A percentile compares a stretch with the other conserved stretches of the same genome.
phyloP scores from a whole-genome alignment of 2,329 filamentous ascomycete species.

The Aspergillus brunneoviolaceus region DNA sequence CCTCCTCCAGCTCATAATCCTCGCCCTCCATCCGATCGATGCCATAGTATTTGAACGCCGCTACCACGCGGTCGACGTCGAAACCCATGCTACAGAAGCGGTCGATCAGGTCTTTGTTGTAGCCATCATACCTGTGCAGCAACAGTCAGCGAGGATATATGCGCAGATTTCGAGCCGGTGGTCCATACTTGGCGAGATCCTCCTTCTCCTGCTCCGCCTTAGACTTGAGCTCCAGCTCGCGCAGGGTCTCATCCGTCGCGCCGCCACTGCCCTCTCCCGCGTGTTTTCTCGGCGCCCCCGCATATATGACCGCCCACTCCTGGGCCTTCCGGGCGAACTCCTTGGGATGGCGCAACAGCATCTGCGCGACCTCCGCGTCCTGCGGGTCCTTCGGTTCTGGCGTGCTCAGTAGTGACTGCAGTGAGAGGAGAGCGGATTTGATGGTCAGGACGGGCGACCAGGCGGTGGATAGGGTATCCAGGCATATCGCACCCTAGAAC shows the following conservation, averaged over 20 bases:
- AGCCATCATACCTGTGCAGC: conserved; percentile 72
- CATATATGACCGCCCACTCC: conserved; percentile 85
- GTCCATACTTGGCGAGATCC: conserved; percentile 54
- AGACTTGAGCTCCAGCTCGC: conserved; percentile 53
- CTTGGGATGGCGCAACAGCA: conserved; percentile 77
- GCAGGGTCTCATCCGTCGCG: conserved; percentile 54
- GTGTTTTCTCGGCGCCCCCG: conserved; percentile 66
- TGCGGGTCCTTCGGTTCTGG: conserved; percentile 96
- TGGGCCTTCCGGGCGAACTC: conserved; percentile 79
- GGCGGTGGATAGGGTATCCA: conserved; percentile 83
- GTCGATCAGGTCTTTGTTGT: conserved; percentile 79
- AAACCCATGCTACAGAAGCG: conserved; percentile 91
- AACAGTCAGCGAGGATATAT: neutral
- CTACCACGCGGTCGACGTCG: conserved; percentile 78
- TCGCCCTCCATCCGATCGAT: conserved; percentile 75
- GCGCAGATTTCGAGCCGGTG: neutral
- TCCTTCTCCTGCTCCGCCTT: conserved; percentile 59
- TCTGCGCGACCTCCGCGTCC: conserved; percentile 89
- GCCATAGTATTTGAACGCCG: conserved; percentile 76
- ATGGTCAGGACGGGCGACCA: conserved; percentile 98
- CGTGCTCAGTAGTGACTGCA: conserved; percentile 88
- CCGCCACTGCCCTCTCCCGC: conserved; percentile 55
- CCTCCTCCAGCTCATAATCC: conserved; percentile 85
- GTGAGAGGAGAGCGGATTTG: conserved; percentile 88
- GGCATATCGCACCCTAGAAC: conserved; percentile 86